These are phyloP conservation scores for Ephemerocybe angulata DNA, from an alignment of 768 basidiomycete species.

Conservation along the genomic window DNA sequence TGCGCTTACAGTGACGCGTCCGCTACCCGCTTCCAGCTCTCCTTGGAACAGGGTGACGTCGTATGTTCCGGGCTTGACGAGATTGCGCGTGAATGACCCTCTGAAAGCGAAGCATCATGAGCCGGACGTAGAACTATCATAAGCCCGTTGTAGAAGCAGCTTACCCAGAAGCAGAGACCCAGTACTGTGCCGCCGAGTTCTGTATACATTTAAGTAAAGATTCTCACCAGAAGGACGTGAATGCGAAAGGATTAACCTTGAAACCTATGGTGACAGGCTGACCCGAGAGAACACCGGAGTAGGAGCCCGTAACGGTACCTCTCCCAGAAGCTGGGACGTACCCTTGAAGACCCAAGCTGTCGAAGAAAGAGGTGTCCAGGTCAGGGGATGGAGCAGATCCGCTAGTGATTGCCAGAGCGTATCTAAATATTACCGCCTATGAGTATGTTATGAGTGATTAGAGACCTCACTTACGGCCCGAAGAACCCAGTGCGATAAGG, in stretches of 20 bases:
- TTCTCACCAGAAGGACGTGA: not conserved
- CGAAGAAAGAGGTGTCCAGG: conserved; percentile 43
- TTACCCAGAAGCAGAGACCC: conserved; percentile 38
- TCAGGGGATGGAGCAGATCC: conserved; percentile 40
- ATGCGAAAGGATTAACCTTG: conserved; percentile 24
- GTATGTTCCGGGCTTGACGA: conserved; percentile 50
- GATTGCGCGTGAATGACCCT: conserved; percentile 39
- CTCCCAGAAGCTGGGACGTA: conserved; percentile 42
- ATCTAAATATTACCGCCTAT: conserved; percentile 20
- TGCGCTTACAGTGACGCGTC: conserved; percentile 37
- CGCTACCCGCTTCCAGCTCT: conserved; percentile 42
- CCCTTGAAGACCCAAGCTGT: conserved; percentile 38
- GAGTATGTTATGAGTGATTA: not conserved
- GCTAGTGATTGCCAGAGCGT: conserved; percentile 41
- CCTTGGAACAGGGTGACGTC: conserved; percentile 43
- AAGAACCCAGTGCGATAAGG: conserved; percentile 43
- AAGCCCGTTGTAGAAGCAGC: conserved; percentile 5
- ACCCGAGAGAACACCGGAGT: conserved; percentile 40
- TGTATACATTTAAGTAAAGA: conserved; percentile 5
- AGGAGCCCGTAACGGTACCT: conserved; percentile 41
- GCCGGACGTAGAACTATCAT: not conserved
- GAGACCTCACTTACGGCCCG: conserved; percentile 35
- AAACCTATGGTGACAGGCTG: conserved; percentile 39
- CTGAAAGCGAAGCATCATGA: conserved; percentile 15
- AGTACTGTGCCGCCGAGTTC: conserved; percentile 47